phyloP scores from a whole-genome alignment of 2,329 filamentous ascomycete species.

The Exserohilum turcica region DNA sequence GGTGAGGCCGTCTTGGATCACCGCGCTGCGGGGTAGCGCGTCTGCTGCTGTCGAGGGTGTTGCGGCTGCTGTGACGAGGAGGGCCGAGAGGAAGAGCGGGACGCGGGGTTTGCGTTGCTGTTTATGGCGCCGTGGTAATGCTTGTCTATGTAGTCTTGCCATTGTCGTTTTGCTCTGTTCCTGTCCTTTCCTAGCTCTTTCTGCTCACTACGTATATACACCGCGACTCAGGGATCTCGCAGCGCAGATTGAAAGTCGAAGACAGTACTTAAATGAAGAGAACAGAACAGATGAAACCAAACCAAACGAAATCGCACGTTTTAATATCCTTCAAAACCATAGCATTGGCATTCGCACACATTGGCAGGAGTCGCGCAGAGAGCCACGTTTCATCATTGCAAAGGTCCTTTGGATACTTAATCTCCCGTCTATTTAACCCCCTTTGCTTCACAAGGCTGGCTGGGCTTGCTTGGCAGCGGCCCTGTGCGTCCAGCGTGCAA shows the following conservation, averaged over 20 bases:
- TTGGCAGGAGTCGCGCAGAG: conserved; percentile 4
- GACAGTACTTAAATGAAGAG: neutral
- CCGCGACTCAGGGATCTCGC: too few species aligned
- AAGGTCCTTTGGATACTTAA: conserved; percentile 15
- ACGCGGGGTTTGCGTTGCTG: too few species aligned
- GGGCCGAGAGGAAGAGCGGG: too few species aligned
- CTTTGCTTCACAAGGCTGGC: conserved; percentile 17
- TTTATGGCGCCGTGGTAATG: too few species aligned
- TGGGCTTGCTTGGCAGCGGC: conserved; percentile 12
- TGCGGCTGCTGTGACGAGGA: neutral
- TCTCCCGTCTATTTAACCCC: conserved; percentile 8
- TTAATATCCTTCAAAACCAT: too few species aligned
- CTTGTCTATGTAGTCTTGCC: too few species aligned
- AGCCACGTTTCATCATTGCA: conserved; percentile 27
- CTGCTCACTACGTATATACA: too few species aligned
- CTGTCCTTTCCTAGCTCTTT: too few species aligned
- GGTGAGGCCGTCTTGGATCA: conserved; percentile 27
- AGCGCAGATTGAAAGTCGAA: too few species aligned
- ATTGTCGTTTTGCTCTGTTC: too few species aligned
- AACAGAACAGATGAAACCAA: neutral
- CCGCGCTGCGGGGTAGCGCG: conserved; percentile 21
- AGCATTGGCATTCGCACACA: too few species aligned
- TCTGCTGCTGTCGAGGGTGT: conserved; percentile 19
- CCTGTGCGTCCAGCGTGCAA: neutral
- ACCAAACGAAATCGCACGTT: neutral